phyloP scores from a whole-genome alignment of 2,329 filamentous ascomycete genomes.

The Harringtonia aguacate region DNA sequence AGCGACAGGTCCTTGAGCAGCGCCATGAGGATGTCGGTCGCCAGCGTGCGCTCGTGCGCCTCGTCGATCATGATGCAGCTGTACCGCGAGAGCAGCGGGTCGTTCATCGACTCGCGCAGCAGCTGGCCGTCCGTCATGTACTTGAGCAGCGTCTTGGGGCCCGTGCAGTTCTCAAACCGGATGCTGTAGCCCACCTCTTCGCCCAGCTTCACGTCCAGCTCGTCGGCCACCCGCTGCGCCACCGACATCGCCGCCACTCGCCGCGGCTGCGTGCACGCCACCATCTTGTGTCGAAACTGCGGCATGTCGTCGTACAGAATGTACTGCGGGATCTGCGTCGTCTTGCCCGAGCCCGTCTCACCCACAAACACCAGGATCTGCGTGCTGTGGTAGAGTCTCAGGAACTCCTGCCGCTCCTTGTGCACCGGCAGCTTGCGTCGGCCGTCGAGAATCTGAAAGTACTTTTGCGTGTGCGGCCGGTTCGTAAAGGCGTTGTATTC shows the following conservation, averaged over 20 bases:
- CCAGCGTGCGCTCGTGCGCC: constrained; percentile 93
- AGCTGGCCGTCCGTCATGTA: constrained; percentile 99
- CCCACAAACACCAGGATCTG: constrained; percentile 98
- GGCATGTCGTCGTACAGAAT: constrained; percentile 95
- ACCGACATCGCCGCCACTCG: constrained; percentile 98
- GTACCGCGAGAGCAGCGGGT: constrained; percentile 83
- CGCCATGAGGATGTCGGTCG: constrained; percentile 96
- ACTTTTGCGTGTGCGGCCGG: constrained; percentile 64
- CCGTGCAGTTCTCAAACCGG: constrained; percentile 93
- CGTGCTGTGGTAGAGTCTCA: constrained; percentile 81
- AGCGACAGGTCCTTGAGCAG: constrained; percentile 81
- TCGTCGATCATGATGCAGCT: constrained; percentile 98
- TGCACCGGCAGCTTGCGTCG: constrained; percentile 83
- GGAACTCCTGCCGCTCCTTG: constrained; percentile 88
- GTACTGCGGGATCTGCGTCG: constrained; percentile 97
- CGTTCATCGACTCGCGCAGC: constrained; percentile 90
- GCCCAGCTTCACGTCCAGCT: constrained; percentile 87
- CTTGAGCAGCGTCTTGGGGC: constrained; percentile 82
- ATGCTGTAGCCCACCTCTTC: constrained; percentile 98
- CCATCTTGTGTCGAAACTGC: constrained; percentile 73
- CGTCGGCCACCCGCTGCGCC: constrained; percentile 91
- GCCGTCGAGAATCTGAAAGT: constrained; percentile 80
- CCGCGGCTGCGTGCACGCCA: constrained; percentile 94
- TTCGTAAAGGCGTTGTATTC: constrained; percentile 81
- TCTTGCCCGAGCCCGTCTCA: constrained; percentile 98